Percentiles rank a stretch among this genome's conserved stretches.
phyloP scores from a whole-genome alignment of 73 alveolate genomes.

The Urostyla sp. region DNA sequence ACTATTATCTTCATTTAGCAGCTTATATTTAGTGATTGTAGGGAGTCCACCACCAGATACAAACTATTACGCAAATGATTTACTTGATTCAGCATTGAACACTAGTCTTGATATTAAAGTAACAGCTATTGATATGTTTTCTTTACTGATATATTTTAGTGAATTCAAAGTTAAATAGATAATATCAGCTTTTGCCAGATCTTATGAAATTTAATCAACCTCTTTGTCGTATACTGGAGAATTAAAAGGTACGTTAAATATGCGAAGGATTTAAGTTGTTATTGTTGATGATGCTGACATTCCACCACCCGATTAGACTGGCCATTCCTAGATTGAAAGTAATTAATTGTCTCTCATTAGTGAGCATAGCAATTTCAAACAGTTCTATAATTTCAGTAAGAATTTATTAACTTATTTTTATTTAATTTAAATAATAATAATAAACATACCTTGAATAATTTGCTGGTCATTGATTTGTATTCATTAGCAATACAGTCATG shows the following conservation, averaged over 20 bases:
- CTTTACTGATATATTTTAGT: slow-evolving; percentile 76
- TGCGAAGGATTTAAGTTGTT: slow-evolving; percentile 78
- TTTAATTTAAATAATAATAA: no score
- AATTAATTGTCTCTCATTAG: slow-evolving; percentile 89
- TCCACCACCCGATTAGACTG: slow-evolving; percentile 93
- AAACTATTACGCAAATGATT: slow-evolving; percentile 85
- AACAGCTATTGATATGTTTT: slow-evolving; percentile 77
- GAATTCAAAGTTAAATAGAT: slow-evolving; percentile 73
- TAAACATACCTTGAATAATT: slow-evolving; percentile 88
- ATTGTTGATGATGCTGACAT: slow-evolving; percentile 82
- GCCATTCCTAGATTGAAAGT: slow-evolving; percentile 96
- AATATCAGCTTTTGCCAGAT: slow-evolving; percentile 79
- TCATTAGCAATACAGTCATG: slow-evolving; percentile 89
- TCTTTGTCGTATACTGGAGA: slow-evolving; percentile 68
- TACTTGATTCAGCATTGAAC: slow-evolving; percentile 81
- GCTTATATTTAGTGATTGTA: slow-evolving; percentile 70
- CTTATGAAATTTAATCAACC: slow-evolving; percentile 70
- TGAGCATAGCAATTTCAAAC: slow-evolving; percentile 80
- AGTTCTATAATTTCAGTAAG: no score
- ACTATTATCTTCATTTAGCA: slow-evolving; percentile 70
- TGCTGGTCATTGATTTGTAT: slow-evolving; percentile 84
- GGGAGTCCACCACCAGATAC: slow-evolving; percentile 87
- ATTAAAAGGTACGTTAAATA: slow-evolving; percentile 83
- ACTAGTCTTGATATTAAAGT: slow-evolving; percentile 79
- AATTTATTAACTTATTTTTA: no score